A percentile compares a stretch with the other conserved stretches of the same genome.
phyloP scores from a whole-genome alignment of 345 rosid species.

The Lumnitzera racemosa region DNA sequence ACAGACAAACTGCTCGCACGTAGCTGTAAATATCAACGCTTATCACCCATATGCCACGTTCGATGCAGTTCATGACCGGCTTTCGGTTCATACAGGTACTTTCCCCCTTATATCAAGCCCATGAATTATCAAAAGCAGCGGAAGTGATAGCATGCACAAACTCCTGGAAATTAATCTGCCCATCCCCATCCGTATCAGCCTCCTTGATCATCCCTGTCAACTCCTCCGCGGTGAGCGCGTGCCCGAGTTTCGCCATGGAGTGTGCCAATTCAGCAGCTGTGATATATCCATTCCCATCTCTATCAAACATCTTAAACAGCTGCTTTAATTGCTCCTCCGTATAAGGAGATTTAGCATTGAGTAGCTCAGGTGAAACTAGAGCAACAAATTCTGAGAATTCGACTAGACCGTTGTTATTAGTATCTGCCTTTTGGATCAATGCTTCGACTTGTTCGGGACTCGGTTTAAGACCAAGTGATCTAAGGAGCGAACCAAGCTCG shows the following conservation, averaged over 20 bases:
- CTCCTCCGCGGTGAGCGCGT: constrained; percentile 71
- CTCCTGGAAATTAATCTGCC: constrained; percentile 72
- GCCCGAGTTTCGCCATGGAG: constrained; percentile 84
- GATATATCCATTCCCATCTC: constrained; percentile 71
- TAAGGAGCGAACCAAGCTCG: constrained; percentile 78
- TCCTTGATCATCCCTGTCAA: constrained; percentile 91
- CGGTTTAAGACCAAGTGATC: constrained; percentile 69
- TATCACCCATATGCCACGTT: too few relatives aligned
- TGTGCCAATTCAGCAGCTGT: constrained; percentile 83
- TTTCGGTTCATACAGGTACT: neutral
- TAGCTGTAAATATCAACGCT: too few relatives aligned
- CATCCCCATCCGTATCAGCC: constrained; percentile 91
- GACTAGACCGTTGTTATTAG: constrained; percentile 73
- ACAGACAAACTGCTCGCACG: too few relatives aligned
- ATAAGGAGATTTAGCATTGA: constrained; percentile 49
- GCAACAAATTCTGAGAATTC: constrained; percentile 83
- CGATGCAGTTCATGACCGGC: too few relatives aligned
- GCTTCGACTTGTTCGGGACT: constrained; percentile 68
- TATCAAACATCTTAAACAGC: constrained; percentile 65
- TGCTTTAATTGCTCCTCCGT: constrained; percentile 60
- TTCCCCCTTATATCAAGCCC: constrained; percentile 25
- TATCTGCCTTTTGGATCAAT: constrained; percentile 64
- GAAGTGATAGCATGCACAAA: constrained; percentile 75
- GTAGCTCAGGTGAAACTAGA: constrained; percentile 69
- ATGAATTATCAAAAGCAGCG: constrained; percentile 82